A percentile compares a stretch with the other conserved stretches of the same genome.
Evolutionary conservation across 371 early-diverging fungal genomes (phyloP).

Genomic region (Syncephalastrum contaminatum): DNA sequence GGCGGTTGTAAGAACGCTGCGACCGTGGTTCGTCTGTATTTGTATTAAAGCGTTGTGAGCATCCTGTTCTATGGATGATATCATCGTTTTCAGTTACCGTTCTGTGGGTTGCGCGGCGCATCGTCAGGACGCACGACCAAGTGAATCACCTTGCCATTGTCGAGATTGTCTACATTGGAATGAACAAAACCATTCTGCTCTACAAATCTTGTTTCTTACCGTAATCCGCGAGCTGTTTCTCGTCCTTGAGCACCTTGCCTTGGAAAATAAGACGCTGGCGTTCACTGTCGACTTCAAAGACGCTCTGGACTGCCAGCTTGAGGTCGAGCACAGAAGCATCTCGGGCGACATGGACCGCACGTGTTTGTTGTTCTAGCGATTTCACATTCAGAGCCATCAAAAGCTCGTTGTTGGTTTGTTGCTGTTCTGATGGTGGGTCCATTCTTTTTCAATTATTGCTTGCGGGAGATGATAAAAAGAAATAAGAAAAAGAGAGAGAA

Average conservation of each 20-base stretch:
- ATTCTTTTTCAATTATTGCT: too few species aligned
- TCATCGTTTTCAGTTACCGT: slow-evolving; percentile 37
- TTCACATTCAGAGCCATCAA: slow-evolving; percentile 52
- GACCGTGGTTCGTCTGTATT: slow-evolving; percentile 24
- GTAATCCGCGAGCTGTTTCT: slow-evolving; percentile 52
- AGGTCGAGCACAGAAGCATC: slow-evolving; percentile 55
- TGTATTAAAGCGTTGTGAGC: not conserved
- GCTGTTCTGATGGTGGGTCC: too few species aligned
- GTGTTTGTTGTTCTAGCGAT: slow-evolving; percentile 54
- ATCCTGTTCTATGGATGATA: slow-evolving; percentile 3
- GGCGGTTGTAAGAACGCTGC: slow-evolving; percentile 6
- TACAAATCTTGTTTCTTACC: slow-evolving; percentile 26
- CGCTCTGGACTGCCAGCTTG: slow-evolving; percentile 51
- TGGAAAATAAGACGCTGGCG: slow-evolving; percentile 64
- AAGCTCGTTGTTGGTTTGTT: too few species aligned
- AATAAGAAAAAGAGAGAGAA: too few species aligned
- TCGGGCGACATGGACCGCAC: slow-evolving; percentile 50
- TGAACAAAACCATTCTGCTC: not conserved
- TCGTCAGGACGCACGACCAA: slow-evolving; percentile 59
- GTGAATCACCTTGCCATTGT: slow-evolving; percentile 61
- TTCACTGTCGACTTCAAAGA: slow-evolving; percentile 51
- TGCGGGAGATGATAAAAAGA: too few species aligned
- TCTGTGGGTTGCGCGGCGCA: slow-evolving; percentile 50
- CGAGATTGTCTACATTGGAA: slow-evolving; percentile 40
- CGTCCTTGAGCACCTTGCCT: slow-evolving; percentile 59